These are phyloP conservation scores for Tuber calosporum DNA, from an alignment of 495 filamentous ascomycete species.

Conservation along the genomic window DNA sequence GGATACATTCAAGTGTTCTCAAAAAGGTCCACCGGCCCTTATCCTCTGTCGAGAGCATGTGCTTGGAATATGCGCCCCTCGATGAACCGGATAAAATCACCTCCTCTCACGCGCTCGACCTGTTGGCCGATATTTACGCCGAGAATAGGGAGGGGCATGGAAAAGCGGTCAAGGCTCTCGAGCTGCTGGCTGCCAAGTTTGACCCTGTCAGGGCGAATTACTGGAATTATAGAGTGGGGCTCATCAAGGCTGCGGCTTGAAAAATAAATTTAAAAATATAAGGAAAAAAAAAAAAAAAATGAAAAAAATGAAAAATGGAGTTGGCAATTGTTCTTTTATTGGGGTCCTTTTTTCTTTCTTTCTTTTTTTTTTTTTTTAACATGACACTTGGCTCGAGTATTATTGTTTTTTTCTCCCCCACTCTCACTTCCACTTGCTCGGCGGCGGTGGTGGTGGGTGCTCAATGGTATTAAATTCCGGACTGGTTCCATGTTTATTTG, in stretches of 20 bases:
- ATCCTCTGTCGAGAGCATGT: slow-evolving; percentile 30
- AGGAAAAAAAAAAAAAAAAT: neutral
- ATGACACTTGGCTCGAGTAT: too few relatives aligned
- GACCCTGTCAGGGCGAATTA: slow-evolving; percentile 87
- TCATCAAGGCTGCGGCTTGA: slow-evolving; percentile 15
- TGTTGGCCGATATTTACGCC: slow-evolving; percentile 73
- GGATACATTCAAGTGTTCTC: slow-evolving; percentile 21
- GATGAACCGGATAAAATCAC: slow-evolving; percentile 48
- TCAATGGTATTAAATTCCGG: neutral
- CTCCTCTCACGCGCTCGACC: slow-evolving; percentile 82
- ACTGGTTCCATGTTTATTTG: neutral
- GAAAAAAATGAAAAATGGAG: neutral
- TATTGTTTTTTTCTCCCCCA: neutral
- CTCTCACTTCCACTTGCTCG: neutral
- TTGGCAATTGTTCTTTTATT: neutral
- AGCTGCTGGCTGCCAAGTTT: slow-evolving; percentile 71
- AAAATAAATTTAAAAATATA: too few relatives aligned
- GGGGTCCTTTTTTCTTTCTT: neutral
- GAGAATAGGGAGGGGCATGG: slow-evolving; percentile 52
- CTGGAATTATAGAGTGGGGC: slow-evolving; percentile 51
- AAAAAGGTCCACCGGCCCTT: slow-evolving; percentile 28
- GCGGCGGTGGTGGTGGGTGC: neutral
- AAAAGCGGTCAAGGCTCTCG: slow-evolving; percentile 58
- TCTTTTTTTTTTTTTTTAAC: too few relatives aligned
- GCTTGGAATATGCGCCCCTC: slow-evolving; percentile 34